phyloP scores from a whole-genome alignment of 192 early-diverging fungal genomes.

The Tieghemiomyces parasiticus region DNA sequence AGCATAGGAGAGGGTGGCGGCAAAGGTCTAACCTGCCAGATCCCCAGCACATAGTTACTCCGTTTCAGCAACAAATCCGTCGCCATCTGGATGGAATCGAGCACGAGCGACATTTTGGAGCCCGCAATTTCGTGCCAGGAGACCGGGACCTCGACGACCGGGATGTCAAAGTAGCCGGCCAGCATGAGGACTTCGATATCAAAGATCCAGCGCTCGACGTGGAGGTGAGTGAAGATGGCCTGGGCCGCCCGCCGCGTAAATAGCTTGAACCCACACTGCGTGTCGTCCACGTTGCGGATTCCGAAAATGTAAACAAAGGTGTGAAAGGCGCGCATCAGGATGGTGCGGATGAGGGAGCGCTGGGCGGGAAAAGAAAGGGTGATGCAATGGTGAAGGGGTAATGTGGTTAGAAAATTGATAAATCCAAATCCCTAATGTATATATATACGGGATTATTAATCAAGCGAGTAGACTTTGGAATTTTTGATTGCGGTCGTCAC shows the following conservation, averaged over 20 bases:
- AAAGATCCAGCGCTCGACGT: constrained; percentile 95
- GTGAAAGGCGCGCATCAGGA: constrained; percentile 93
- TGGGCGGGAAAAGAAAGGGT: too few species aligned
- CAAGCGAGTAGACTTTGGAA: too few species aligned
- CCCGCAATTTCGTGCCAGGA: constrained; percentile 97
- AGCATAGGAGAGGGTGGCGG: too few species aligned
- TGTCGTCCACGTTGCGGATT: constrained; percentile 77
- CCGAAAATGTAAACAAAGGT: constrained; percentile 75
- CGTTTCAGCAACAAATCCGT: constrained; percentile 76
- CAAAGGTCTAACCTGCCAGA: constrained; percentile 53
- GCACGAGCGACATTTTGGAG: constrained; percentile 75
- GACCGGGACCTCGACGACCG: constrained; percentile 78
- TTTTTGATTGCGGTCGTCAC: too few species aligned
- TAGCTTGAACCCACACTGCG: constrained; percentile 97
- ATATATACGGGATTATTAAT: too few species aligned
- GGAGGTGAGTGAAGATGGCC: constrained; percentile 75
- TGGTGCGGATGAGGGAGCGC: constrained; percentile 82
- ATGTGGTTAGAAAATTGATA: neutral
- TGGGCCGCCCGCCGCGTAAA: constrained; percentile 64
- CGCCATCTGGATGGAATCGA: constrained; percentile 82
- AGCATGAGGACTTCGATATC: constrained; percentile 90
- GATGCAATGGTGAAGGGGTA: neutral
- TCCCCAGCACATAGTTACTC: constrained; percentile 64
- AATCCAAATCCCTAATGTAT: neutral
- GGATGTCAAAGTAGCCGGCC: constrained; percentile 50